These are phyloP conservation scores for Plasmodium sp. DNA, from an alignment of 169 alveolate genomes.

Conservation along the genomic window DNA sequence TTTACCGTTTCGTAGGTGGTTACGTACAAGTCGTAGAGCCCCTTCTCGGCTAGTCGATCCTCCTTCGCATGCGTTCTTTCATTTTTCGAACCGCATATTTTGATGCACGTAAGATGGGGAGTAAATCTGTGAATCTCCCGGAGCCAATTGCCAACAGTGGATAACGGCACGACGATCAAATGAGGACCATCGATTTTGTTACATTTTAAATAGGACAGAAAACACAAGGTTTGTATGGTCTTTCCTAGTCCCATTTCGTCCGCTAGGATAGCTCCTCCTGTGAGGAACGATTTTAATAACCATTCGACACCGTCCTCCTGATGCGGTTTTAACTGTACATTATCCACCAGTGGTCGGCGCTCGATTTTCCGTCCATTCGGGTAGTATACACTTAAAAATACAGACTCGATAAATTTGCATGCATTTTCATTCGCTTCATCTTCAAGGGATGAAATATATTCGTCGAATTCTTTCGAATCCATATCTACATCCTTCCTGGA, in stretches of 20 bases:
- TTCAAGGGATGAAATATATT: slow-evolving; percentile 77
- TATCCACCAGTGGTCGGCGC: slow-evolving; percentile 86
- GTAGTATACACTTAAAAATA: slow-evolving; percentile 79
- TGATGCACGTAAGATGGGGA: slow-evolving; percentile 90
- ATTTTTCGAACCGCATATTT: slow-evolving; percentile 90
- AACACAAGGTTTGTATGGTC: slow-evolving; percentile 92
- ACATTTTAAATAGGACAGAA: slow-evolving; percentile 87
- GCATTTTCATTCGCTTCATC: slow-evolving; percentile 84
- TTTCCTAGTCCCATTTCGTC: slow-evolving; percentile 96
- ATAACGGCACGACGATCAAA: slow-evolving; percentile 95
- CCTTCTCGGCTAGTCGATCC: slow-evolving; percentile 87
- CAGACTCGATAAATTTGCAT: slow-evolving; percentile 81
- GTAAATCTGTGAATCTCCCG: slow-evolving; percentile 93
- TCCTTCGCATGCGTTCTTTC: slow-evolving; percentile 91
- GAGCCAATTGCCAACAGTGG: slow-evolving; percentile 97
- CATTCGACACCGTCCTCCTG: slow-evolving; percentile 94
- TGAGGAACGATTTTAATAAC: slow-evolving; percentile 88
- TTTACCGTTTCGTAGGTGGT: slow-evolving; percentile 94
- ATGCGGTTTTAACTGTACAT: slow-evolving; percentile 90
- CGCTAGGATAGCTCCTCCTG: slow-evolving; percentile 93
- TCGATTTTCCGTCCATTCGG: slow-evolving; percentile 86
- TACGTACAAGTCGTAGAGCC: slow-evolving; percentile 90
- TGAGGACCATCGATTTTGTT: slow-evolving; percentile 93
- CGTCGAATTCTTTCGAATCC: slow-evolving; percentile 76
- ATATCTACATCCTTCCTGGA: slow-evolving; percentile 45